Conservation (phyloP, 2,329 filamentous ascomycete genomes). For the Ceratocystis destructans region DNA sequence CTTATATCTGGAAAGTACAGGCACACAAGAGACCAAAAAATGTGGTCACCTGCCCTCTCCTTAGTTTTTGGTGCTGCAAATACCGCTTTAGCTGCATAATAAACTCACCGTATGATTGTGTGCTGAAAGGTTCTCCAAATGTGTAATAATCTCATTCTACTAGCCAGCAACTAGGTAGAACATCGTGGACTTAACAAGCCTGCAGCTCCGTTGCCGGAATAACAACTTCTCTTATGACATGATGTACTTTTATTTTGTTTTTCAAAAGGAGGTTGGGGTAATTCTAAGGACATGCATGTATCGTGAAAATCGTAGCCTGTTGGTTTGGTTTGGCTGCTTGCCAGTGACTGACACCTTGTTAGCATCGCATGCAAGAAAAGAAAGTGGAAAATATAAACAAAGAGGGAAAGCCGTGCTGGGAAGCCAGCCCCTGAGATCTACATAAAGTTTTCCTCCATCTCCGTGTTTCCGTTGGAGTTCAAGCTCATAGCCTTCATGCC, state of each 20-base stretch:
- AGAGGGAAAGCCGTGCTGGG: too few relatives aligned
- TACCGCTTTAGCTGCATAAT: not conserved
- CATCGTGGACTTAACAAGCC: too few relatives aligned
- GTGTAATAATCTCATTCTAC: not conserved
- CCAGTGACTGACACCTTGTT: too few relatives aligned
- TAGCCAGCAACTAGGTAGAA: too few relatives aligned
- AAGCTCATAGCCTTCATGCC: constrained; percentile 14
- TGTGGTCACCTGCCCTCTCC: not conserved
- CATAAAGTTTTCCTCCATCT: constrained; percentile 21
- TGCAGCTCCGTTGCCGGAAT: too few relatives aligned
- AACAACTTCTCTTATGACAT: too few relatives aligned
- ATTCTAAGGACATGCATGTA: too few relatives aligned
- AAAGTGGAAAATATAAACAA: not conserved
- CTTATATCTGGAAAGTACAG: not conserved
- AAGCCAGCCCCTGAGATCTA: not conserved
- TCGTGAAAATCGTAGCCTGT: too few relatives aligned
- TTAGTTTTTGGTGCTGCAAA: not conserved
- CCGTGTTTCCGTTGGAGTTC: constrained; percentile 16
- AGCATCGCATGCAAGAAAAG: not conserved
- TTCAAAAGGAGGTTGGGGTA: too few relatives aligned
- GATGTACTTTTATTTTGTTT: too few relatives aligned
- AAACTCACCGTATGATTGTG: not conserved
- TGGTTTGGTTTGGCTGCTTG: too few relatives aligned
- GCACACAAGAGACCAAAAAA: not conserved
- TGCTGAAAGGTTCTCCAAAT: not conserved